Conservation (phyloP, 140 eudicot species). For the Flaveria floridana region DNA sequence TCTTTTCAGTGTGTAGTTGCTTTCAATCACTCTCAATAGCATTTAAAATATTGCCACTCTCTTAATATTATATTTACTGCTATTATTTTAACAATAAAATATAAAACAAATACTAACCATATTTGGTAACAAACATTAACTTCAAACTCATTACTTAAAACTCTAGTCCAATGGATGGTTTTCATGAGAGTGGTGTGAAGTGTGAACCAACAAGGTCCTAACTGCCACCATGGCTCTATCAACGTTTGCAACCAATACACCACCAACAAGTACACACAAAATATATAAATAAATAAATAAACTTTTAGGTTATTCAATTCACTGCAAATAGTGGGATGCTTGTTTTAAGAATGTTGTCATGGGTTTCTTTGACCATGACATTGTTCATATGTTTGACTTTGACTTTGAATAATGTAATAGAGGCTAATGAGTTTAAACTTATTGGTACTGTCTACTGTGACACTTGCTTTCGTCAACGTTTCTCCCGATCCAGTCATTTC, state of each 20-base stretch:
- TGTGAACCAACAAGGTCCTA: slow-evolving; percentile 45
- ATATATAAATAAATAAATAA: neutral
- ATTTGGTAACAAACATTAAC: too few species aligned
- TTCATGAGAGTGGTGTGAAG: slow-evolving; percentile 34
- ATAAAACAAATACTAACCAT: neutral
- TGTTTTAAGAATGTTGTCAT: slow-evolving; percentile 22
- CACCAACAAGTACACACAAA: slow-evolving; percentile 29
- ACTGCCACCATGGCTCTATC: slow-evolving; percentile 14
- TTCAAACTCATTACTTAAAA: too few species aligned
- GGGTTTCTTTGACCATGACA: slow-evolving; percentile 29
- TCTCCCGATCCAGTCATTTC: slow-evolving; percentile 57
- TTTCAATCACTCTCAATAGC: neutral
- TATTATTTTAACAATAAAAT: neutral
- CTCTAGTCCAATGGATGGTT: too few species aligned
- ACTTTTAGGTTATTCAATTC: neutral
- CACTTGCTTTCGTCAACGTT: slow-evolving; percentile 58
- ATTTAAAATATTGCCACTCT: neutral
- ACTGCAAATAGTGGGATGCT: slow-evolving; percentile 15
- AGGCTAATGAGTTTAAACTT: slow-evolving; percentile 44
- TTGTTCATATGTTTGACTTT: slow-evolving; percentile 35
- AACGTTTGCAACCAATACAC: slow-evolving; percentile 32
- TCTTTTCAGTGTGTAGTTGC: neutral
- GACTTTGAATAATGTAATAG: slow-evolving; percentile 35
- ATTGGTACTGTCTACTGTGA: slow-evolving; percentile 87
- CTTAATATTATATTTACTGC: neutral